Conservation (phyloP, 2,329 filamentous ascomycete genomes). For the Phaeosphaeriaceae sp. region DNA sequence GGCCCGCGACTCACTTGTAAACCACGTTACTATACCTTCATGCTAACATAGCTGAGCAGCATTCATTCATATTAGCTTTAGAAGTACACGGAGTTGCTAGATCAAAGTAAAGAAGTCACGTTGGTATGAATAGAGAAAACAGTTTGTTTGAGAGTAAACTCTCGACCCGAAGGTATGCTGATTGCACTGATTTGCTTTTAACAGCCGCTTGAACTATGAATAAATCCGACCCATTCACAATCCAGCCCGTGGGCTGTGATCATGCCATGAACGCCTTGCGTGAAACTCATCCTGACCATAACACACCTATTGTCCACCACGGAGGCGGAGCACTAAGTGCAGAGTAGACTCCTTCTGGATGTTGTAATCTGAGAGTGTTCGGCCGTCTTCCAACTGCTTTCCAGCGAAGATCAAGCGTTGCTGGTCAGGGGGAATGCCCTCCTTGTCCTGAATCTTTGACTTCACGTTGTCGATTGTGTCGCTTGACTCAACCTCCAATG, state of each 20-base stretch:
- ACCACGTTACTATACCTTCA: too few species aligned
- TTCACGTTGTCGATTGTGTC: conserved; percentile 97
- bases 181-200: conserved; percentile 36
- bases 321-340: conserved; percentile 67
- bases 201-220: conserved; percentile 37
- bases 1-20: too few species aligned
- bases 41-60: too few species aligned
- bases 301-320: conserved; percentile 58
- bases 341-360: conserved; percentile 79
- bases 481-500: conserved; percentile 84
- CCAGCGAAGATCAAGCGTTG: conserved; percentile 93
- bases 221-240: conserved; percentile 22
- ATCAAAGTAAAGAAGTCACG: too few species aligned
- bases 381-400: conserved; percentile 91
- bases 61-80: too few species aligned
- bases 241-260: conserved; percentile 28
- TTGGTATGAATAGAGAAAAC: too few species aligned
- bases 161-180: conserved; percentile 42
- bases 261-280: conserved; percentile 42
- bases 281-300: conserved; percentile 20
- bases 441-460: conserved; percentile 78
- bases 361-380: conserved; percentile 93
- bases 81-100: too few species aligned
- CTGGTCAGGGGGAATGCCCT: conserved; percentile 91
- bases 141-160: conserved; percentile 30